A percentile compares a stretch with the other conserved stretches of the same genome.
These are phyloP conservation scores for Neckera pumila DNA, from an alignment of 225 moss, liverwort and hornwort genomes.

Conservation along the genomic window DNA sequence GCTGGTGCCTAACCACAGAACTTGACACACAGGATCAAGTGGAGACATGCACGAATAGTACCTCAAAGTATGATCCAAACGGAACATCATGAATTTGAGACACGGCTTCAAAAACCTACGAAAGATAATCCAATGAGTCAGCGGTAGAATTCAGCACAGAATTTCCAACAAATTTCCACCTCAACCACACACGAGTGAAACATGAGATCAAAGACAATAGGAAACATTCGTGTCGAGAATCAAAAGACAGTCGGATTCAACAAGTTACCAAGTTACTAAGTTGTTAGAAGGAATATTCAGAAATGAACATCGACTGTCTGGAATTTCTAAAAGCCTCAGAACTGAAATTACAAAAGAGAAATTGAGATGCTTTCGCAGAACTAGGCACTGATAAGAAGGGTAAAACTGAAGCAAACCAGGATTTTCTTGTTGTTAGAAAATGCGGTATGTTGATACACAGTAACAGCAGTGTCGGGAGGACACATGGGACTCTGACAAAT, in stretches of 20 bases:
- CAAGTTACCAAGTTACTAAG: not conserved
- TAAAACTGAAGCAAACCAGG: constrained; percentile 39
- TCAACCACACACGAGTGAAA: not conserved
- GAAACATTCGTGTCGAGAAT: not conserved
- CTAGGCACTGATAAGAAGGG: not conserved
- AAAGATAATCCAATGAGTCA: not conserved
- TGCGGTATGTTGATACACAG: constrained; percentile 69
- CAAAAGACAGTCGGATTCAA: not conserved
- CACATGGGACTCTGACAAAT: constrained; percentile 85
- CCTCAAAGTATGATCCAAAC: constrained; percentile 92
- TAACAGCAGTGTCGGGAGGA: constrained; percentile 87
- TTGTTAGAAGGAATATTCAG: not conserved
- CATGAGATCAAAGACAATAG: not conserved
- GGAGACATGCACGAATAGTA: not conserved
- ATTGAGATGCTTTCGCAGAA: not conserved
- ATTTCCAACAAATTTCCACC: not conserved
- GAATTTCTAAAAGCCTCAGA: not conserved
- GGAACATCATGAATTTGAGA: constrained; percentile 82
- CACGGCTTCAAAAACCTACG: constrained; percentile 72
- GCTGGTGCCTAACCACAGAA: not conserved
- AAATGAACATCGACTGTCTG: not conserved
- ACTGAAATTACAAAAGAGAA: not conserved
- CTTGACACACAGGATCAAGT: not conserved
- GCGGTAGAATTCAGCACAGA: not conserved
- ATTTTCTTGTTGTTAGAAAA: constrained; percentile 52